A percentile compares a stretch with the other conserved stretches of the same genome.
Conservation (phyloP, 192 early-diverging fungal species). For the Podila epicladia region DNA sequence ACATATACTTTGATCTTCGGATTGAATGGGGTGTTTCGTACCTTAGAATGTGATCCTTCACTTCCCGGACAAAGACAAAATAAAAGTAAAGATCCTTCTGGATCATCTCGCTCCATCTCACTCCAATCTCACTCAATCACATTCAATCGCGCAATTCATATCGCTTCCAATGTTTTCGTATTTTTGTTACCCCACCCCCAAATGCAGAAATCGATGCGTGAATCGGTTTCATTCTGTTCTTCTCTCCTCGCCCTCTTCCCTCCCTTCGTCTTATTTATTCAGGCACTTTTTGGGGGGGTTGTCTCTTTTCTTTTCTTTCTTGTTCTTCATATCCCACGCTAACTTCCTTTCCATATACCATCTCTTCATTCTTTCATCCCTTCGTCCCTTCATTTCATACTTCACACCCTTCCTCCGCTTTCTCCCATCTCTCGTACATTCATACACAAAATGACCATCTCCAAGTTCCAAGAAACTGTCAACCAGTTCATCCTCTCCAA, state of each 20-base stretch:
- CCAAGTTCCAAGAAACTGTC: not conserved
- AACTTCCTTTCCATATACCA: not conserved
- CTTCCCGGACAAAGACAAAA: too few species aligned
- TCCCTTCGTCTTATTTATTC: not conserved
- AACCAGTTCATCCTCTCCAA: constrained; percentile 1
- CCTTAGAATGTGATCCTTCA: too few species aligned
- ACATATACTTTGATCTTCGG: too few species aligned
- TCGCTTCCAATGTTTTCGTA: too few species aligned
- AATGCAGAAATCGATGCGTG: not conserved
- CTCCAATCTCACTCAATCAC: too few species aligned
- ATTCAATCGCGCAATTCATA: too few species aligned
- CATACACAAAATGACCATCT: not conserved
- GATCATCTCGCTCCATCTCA: too few species aligned
- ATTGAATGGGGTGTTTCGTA: too few species aligned
- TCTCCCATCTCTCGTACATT: not conserved
- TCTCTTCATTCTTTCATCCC: not conserved
- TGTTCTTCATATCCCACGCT: not conserved
- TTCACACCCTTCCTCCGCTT: not conserved
- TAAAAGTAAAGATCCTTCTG: too few species aligned
- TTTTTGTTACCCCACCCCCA: too few species aligned
- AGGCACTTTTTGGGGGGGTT: not conserved
- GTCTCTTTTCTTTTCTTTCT: not conserved
- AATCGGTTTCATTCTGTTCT: not conserved
- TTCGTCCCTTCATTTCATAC: too few species aligned
- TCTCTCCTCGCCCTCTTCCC: not conserved